Base-by-base conservation (phyloP, 2,329 filamentous ascomycete genomes). In the Phyllosticta paracitricarpa region DNA sequence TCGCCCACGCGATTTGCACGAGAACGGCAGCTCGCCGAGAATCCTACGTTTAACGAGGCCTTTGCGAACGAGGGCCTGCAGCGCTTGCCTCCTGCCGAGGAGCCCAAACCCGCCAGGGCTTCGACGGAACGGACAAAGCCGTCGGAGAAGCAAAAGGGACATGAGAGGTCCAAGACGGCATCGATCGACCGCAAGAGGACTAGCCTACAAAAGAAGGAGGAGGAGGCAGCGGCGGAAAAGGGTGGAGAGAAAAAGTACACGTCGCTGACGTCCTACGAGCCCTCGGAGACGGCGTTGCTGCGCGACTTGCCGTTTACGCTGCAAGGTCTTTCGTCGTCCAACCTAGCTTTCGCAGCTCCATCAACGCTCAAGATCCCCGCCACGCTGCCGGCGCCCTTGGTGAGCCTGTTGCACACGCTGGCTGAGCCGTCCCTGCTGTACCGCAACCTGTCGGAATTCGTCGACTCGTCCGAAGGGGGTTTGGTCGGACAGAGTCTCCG, bases 371-470 rank as follows among this genome's bases (percentile, higher is more conserved):
- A 85, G 68, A 78, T 99, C 26, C 95, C 94, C 0, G 69, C 85
- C 0, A 89, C 86, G 0, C 80, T 99, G 5, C 91, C 94, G 1
- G 79, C 92, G 5, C 93, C 94, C 2, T 80, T 97, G 9, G 80
- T 97, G 14, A 92, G 91, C 17, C 81, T 99, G 9, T 79, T 99
- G 2, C 91, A 99, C 68, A 90, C 89, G 0, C 78, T 99, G 22
- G 91, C 94, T 1, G 94, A 99, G 71, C 94, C 94, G 7, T 95
- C 93, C 4, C 79, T 99, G n/a, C 79, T 99, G 8, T 99, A 97
- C 71, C 85, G 87, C 63, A 84, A 84, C 1, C 81, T 99, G 0
- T 84, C 91, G 14, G 81, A 82, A 3, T 99, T 96, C 74, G 88
- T 93, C 61, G 88, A 95, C 63, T 87, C 87, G 4, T 85, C 85